phyloP scores from a whole-genome alignment of 148 eudicot species.

The Arctostaphylos glauca region DNA sequence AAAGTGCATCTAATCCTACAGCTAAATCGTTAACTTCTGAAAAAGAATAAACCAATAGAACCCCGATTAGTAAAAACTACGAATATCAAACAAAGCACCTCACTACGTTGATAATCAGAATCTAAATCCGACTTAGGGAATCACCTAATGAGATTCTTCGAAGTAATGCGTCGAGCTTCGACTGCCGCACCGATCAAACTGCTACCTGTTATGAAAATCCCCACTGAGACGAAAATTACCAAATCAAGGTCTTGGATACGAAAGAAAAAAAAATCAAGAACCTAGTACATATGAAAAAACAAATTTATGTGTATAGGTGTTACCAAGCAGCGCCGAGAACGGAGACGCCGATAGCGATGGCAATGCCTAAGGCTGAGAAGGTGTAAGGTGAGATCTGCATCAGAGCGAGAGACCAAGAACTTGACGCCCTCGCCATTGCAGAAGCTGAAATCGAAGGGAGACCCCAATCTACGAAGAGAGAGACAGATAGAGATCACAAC shows the following conservation, averaged over 20 bases:
- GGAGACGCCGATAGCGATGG: slow-evolving; percentile 85
- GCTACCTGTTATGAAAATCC: background rate
- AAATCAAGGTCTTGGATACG: background rate
- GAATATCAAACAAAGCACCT: no score
- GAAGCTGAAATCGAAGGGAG: background rate
- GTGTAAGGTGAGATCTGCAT: slow-evolving; percentile 88
- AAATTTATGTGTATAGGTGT: no score
- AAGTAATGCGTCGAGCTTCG: background rate
- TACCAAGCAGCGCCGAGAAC: slow-evolving; percentile 97
- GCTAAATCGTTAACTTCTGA: no score
- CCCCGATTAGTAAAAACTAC: no score
- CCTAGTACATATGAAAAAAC: no score
- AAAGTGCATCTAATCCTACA: no score
- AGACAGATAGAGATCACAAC: no score
- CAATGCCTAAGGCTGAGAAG: slow-evolving; percentile 78
- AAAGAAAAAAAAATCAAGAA: background rate
- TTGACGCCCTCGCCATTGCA: slow-evolving; percentile 33
- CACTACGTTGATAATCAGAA: no score
- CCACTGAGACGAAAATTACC: background rate
- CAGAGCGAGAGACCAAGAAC: slow-evolving; percentile 71
- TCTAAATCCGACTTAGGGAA: no score
- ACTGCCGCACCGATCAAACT: background rate
- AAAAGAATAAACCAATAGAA: no score
- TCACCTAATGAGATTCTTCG: background rate
- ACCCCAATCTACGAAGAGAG: no score